Evolutionary conservation across 768 basidiomycete species (phyloP), one percentile per base, ranked within the genome.

Genomic region (Albatrellus ellisii): DNA sequence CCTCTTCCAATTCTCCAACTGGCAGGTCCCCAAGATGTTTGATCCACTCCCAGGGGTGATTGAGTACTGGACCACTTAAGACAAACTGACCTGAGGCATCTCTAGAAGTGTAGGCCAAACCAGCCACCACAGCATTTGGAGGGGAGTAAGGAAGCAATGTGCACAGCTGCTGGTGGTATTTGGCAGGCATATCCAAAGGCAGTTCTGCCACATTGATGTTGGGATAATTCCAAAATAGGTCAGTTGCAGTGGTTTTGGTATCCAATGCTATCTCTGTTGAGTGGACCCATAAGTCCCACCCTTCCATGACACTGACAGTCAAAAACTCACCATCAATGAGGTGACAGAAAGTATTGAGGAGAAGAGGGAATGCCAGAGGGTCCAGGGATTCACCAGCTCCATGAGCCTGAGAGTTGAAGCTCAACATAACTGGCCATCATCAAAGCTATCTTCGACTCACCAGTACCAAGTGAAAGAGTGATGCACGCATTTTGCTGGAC

Each of bases 31-130:
- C 83, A 3, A 87, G 53, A 54, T 79, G 74, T 57, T 89, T 86
- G 6, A 78, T 73, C 84, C 85, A 88, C 56, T 89, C 85, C 85
- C 85, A 89, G 3, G 86, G 82, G 25, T 75, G 72, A 58, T 86
- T 83, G 43, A 73, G 64, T 14, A 87, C 79, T 2, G 72, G 67
- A 4, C 60, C 54, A 15, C 70, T 67, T 45, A 65, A 62, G 2
- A 74, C 53, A 4, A 73, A 45, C 14, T 67, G 64, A 0, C 79
- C 80, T 11, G 60, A 61, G 14, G 58, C 34, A 47, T 85, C 80
- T 21, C 68, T 68, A 45, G 76, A 67, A 3, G 73, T 70, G 36
- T 70, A 70, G 3, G 71, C 67, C 25, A 89, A 70, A 46, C 79
- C 67, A 7, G 68, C 56, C 4, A 82, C 75, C 17, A 68, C 56